A percentile compares a stretch with the other conserved stretches of the same genome.
Evolutionary conservation across 1,139 yeast genomes (phyloP).

Genomic region (Hyphopichia khmerensis): DNA sequence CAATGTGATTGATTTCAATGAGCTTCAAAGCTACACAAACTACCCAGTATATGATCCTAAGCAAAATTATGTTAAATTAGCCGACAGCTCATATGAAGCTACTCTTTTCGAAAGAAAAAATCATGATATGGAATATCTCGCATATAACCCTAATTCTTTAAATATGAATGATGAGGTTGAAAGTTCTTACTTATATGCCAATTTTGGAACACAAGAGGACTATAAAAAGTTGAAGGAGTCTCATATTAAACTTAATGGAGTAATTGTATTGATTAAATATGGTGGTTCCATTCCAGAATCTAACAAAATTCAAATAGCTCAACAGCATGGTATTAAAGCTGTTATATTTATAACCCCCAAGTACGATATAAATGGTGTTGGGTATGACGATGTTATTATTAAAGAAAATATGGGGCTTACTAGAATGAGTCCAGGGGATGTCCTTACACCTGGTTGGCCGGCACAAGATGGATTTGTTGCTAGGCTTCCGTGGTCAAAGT

Average conservation of each 20-base stretch:
- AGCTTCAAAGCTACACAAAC: constrained; percentile 56
- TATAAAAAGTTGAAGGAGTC: constrained; percentile 40
- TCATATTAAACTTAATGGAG: constrained; percentile 33
- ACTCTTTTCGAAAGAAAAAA: constrained; percentile 32
- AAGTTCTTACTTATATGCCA: constrained; percentile 54
- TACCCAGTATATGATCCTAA: constrained; percentile 36
- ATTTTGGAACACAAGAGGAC: constrained; percentile 65
- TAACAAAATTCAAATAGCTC: constrained; percentile 36
- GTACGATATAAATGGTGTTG: constrained; percentile 35
- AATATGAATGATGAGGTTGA: constrained; percentile 47
- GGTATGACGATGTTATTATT: constrained; percentile 50
- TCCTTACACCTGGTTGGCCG: constrained; percentile 77
- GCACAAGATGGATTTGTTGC: constrained; percentile 41
- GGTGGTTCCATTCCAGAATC: constrained; percentile 48
- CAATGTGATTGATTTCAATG: constrained; percentile 47
- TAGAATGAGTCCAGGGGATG: constrained; percentile 73
- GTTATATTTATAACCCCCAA: constrained; percentile 35
- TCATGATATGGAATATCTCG: constrained; percentile 37
- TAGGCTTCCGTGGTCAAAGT: constrained; percentile 43
- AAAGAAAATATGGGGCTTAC: constrained; percentile 65
- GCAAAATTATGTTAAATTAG: constrained; percentile 30
- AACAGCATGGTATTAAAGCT: constrained; percentile 31
- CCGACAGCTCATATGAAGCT: constrained; percentile 38
- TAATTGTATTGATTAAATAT: constrained; percentile 62
- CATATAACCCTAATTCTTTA: constrained; percentile 70